phyloP scores from a whole-genome alignment of 768 basidiomycete genomes.

The Bullera alba region DNA sequence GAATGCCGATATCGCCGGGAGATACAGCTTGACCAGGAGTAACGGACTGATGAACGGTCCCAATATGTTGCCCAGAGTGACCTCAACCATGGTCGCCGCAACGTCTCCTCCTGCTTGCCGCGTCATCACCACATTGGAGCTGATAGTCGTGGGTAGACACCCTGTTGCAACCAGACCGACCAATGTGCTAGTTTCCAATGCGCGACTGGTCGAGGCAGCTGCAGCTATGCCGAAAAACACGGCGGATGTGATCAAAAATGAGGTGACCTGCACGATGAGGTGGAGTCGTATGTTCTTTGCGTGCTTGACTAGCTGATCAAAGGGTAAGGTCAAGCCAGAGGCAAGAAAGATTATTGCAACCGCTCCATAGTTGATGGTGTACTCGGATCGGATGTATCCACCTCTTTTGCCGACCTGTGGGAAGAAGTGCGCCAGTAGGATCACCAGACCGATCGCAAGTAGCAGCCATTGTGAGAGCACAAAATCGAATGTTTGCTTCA shows the following conservation, averaged over 20 bases:
- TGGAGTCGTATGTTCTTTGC: constrained; percentile 35
- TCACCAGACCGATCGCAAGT: constrained; percentile 15
- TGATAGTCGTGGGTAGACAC: constrained; percentile 3
- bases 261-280: constrained; percentile 34
- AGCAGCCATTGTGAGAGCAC: constrained; percentile 37
- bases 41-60: constrained; percentile 42
- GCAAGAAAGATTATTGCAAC: constrained; percentile 43
- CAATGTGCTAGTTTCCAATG: constrained; percentile 28
- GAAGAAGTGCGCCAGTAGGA: constrained; percentile 27
- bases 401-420: constrained; percentile 36
- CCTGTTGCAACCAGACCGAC: constrained; percentile 39
- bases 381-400: constrained; percentile 31
- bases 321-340: constrained; percentile 35
- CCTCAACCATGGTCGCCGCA: constrained; percentile 39
- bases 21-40: constrained; percentile 30
- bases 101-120: constrained; percentile 38
- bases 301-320: constrained; percentile 29
- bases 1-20: constrained; percentile 13
- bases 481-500: not conserved
- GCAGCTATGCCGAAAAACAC: constrained; percentile 35
- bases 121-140: constrained; percentile 43
- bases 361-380: constrained; percentile 33
- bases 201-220: not conserved
- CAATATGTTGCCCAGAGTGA: constrained; percentile 38
- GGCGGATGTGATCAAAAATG: constrained; percentile 39